Evolutionary conservation across 345 rosid genomes (phyloP), one percentile per base, ranked within the genome.

Genomic region (Syzygium aromaticum): DNA sequence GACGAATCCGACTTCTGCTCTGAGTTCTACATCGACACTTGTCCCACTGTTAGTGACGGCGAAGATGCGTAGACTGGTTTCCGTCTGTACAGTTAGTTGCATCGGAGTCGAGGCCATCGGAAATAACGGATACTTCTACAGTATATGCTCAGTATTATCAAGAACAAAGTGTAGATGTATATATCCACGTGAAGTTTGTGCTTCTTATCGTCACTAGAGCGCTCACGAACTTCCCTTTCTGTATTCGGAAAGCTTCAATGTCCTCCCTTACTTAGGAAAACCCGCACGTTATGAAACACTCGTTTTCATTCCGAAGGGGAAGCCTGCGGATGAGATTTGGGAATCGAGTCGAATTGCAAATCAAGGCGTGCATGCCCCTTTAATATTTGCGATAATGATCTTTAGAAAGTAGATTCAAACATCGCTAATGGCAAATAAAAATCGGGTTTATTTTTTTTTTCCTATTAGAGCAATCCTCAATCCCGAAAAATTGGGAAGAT

Each of bases 1-100:
- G 98, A 94, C 86, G 98, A 94, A 89, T 92, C 94, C 8, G 98
- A 95, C 90, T 91, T 93, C 83, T 93, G 95, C 28, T 84, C 94
- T 0, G 98, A 94, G 89, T 94, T 92, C 86, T 94, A 89, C 87
- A 91, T 91, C 49, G 95, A 96, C 87, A 93, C 93, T 16, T 94
- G 89, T 51, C 91, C 92, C 43, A 92, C 90, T 63, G 92, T 92
- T 89, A 95, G 94, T 59, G 95, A 94, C 23, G 85, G 91, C 1
- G 98, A 93, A 88, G 98, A 93, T 88, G 93, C 89, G 11, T 90
- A 89, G 86, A 52, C 22, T 49, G 4, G n/a, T 14, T 33, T 84
- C 19, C 16, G 53, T 54, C 43, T 86, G 67, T 86, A 53, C 82
- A 73, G 38, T 19, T 38, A 73, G 82, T 73, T 21, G 49, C 25